Percentiles rank a stretch among this genome's conserved stretches.
Evolutionary conservation across 441 rosid species (phyloP).

Genomic region (Mallotus repandus): DNA sequence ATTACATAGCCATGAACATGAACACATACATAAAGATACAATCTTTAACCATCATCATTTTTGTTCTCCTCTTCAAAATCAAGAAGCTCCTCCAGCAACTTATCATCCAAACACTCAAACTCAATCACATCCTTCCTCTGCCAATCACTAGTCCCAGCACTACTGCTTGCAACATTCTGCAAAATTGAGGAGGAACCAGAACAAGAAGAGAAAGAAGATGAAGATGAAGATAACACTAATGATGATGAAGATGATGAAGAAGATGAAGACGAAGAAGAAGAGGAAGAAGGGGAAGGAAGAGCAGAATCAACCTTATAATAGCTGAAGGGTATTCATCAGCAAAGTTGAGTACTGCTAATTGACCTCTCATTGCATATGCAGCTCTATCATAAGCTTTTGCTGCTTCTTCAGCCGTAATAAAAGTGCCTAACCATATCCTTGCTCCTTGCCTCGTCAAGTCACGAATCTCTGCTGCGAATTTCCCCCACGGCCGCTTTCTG

Average conservation of each 20-base stretch:
- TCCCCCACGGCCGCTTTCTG: conserved; percentile 75
- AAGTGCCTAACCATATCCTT: conserved; percentile 84
- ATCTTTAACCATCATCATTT: conserved; percentile 4
- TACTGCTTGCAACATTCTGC: conserved; percentile 24
- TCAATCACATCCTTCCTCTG: conserved; percentile 50
- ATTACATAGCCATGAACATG: not conserved
- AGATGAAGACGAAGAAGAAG: not conserved
- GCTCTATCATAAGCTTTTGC: conserved; percentile 84
- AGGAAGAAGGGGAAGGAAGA: conserved; percentile 20
- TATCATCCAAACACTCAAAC: conserved; percentile 68
- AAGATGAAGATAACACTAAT: not conserved
- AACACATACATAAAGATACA: conserved; percentile 9
- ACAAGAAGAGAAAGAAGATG: conserved; percentile 28
- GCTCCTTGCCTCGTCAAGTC: conserved; percentile 71
- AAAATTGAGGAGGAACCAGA: conserved; percentile 20
- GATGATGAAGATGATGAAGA: not conserved
- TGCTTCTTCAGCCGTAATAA: conserved; percentile 71
- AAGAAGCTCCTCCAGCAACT: conserved; percentile 74
- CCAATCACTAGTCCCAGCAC: conserved; percentile 10
- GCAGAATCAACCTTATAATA: conserved; percentile 15
- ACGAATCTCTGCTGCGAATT: conserved; percentile 85
- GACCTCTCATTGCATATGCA: conserved; percentile 69
- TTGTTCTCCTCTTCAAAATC: conserved; percentile 37
- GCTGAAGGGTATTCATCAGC: conserved; percentile 38
- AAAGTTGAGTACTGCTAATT: conserved; percentile 69